Percentiles rank a stretch among this genome's conserved stretches.
Evolutionary conservation across 768 basidiomycete genomes (phyloP).

Genomic region (Sporobolomyces roseus): DNA sequence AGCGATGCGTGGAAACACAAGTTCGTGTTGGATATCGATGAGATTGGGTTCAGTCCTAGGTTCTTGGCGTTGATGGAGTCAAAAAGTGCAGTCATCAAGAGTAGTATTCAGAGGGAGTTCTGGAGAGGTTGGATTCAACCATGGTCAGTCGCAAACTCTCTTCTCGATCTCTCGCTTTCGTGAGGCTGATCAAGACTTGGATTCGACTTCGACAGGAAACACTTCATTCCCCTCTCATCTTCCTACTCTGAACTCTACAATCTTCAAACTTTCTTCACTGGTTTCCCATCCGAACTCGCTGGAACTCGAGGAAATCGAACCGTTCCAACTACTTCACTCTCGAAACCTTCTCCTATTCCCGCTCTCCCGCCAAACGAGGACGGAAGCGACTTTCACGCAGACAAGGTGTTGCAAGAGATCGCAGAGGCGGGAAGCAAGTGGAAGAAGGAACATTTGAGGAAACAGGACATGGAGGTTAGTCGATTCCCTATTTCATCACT

Average conservation of each 20-base stretch:
- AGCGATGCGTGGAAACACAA: slow-evolving; percentile 90
- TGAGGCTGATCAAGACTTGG: background rate
- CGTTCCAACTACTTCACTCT: slow-evolving; percentile 24
- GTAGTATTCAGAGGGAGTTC: slow-evolving; percentile 45
- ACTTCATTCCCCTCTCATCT: slow-evolving; percentile 86
- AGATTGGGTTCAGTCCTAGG: slow-evolving; percentile 91
- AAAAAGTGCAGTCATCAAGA: slow-evolving; percentile 58
- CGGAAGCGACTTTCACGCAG: slow-evolving; percentile 40
- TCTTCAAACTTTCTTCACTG: slow-evolving; percentile 86
- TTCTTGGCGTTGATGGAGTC: slow-evolving; percentile 80
- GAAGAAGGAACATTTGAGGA: slow-evolving; percentile 77
- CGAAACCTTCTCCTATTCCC: slow-evolving; percentile 45
- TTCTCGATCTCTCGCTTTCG: background rate
- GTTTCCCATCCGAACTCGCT: slow-evolving; percentile 48
- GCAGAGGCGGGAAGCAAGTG: slow-evolving; percentile 89
- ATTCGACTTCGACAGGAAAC: slow-evolving; percentile 61
- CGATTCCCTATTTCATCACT: background rate
- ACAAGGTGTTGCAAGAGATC: slow-evolving; percentile 59
- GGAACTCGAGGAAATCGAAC: slow-evolving; percentile 22
- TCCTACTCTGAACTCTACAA: slow-evolving; percentile 90
- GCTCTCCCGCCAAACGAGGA: slow-evolving; percentile 37
- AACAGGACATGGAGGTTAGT: slow-evolving; percentile 77
- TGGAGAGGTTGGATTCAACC: slow-evolving; percentile 47
- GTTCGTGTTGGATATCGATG: slow-evolving; percentile 85
- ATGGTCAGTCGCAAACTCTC: slow-evolving; percentile 41